Evolutionary conservation across 371 early-diverging fungal species (phyloP).

Genomic region (Rhizopus arrhizus): DNA sequence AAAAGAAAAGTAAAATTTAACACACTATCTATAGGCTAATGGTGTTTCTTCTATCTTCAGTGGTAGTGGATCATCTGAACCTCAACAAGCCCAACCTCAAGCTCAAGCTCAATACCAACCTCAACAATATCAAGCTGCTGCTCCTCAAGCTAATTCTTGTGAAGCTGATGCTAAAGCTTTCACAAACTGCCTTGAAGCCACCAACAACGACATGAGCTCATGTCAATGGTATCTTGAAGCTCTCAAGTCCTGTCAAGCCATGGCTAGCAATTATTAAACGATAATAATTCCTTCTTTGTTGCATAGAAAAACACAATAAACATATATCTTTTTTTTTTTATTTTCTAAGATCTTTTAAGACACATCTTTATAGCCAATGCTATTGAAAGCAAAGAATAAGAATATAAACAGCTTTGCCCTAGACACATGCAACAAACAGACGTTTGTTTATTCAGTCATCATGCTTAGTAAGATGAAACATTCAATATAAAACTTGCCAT

Average conservation of each 20-base stretch:
- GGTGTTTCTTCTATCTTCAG: conserved; percentile 76
- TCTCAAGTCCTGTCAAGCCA: conserved; percentile 83
- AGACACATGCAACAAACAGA: too few species aligned
- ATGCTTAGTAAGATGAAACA: too few species aligned
- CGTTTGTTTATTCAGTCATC: too few species aligned
- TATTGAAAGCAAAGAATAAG: too few species aligned
- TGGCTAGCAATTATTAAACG: conserved; percentile 53
- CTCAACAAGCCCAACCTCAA: conserved; percentile 34
- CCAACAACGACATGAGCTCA: conserved; percentile 72
- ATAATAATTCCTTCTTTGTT: neutral
- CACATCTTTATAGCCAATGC: too few species aligned
- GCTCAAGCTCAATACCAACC: conserved; percentile 48
- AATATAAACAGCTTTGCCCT: too few species aligned
- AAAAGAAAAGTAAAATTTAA: neutral
- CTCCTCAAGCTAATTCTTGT: conserved; percentile 56
- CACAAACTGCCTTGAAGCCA: conserved; percentile 82
- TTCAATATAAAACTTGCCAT: too few species aligned
- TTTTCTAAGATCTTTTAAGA: too few species aligned
- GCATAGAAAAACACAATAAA: neutral
- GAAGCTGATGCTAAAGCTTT: conserved; percentile 86
- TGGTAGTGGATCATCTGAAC: conserved; percentile 56
- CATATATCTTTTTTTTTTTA: too few species aligned
- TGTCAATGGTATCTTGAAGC: conserved; percentile 90
- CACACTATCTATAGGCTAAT: conserved; percentile 52
- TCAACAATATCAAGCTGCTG: conserved; percentile 39